Conservation (phyloP, 306 rosid genomes). For the Fragaria ananassa region DNA sequence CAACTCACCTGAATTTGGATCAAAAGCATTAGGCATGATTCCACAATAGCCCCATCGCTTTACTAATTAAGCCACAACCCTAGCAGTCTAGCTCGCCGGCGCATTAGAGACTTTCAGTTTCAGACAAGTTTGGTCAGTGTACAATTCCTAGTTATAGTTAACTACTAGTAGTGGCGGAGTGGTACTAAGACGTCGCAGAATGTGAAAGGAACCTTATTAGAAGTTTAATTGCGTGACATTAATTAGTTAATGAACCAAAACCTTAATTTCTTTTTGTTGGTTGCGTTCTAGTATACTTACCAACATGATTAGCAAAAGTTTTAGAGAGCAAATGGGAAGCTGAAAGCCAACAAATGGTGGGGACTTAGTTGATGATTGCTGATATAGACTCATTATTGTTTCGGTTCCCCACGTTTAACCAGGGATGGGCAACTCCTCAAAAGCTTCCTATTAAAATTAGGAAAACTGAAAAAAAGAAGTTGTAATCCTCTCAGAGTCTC, state of each 20-base stretch:
- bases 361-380: slow-evolving; percentile 41
- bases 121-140: not conserved
- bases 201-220: slow-evolving; percentile 11
- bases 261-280: slow-evolving; percentile 24
- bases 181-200: slow-evolving; percentile 12
- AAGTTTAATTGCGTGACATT: not conserved
- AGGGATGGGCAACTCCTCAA: slow-evolving; percentile 33
- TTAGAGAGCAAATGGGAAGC: slow-evolving; percentile 17
- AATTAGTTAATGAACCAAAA: not conserved
- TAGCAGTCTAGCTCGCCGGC: not conserved
- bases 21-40: not conserved
- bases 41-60: not conserved
- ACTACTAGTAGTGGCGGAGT: not conserved
- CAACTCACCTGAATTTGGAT: not conserved
- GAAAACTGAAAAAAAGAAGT: not conserved
- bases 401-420: slow-evolving; percentile 69
- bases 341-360: slow-evolving; percentile 32
- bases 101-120: not conserved
- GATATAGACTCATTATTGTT: slow-evolving; percentile 58
- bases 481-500: not conserved
- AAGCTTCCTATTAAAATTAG: slow-evolving; percentile 13
- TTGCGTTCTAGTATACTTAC: slow-evolving; percentile 18
- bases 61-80: not conserved
- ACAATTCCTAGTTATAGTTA: not conserved
- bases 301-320: slow-evolving; percentile 17